phyloP scores from a whole-genome alignment of 768 basidiomycete species.

The Tulasnella sp. region DNA sequence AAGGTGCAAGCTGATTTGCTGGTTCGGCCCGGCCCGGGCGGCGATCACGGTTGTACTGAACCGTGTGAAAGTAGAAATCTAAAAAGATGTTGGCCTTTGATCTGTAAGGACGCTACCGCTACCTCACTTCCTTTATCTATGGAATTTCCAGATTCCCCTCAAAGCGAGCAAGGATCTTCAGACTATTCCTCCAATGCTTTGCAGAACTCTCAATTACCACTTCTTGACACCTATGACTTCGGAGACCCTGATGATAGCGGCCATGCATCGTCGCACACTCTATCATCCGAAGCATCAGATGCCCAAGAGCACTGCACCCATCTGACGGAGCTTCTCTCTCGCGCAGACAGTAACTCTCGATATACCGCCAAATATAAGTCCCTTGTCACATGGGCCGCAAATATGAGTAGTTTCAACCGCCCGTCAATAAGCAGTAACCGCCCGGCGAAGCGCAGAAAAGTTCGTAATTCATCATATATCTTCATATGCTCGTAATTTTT shows the following conservation, averaged over 20 bases:
- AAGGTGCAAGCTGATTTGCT: too few species aligned
- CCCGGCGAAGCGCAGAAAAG: conserved; percentile 53
- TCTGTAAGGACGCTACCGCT: too few species aligned
- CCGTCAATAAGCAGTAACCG: conserved; percentile 20
- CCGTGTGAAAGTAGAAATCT: too few species aligned
- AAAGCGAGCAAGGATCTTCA: background rate
- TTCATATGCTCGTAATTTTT: background rate
- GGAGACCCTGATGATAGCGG: conserved; percentile 1
- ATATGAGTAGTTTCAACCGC: background rate
- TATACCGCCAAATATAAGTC: conserved; percentile 1
- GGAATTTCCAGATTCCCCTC: too few species aligned
- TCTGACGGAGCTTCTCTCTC: conserved; percentile 1
- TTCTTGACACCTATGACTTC: background rate
- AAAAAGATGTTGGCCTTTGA: too few species aligned
- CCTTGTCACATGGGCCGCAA: conserved; percentile 11
- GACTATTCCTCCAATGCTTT: background rate
- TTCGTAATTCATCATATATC: conserved; percentile 23
- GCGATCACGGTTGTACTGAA: too few species aligned
- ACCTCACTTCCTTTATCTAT: too few species aligned
- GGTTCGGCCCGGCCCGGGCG: too few species aligned
- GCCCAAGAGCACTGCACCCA: conserved; percentile 1
- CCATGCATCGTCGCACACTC: conserved; percentile 4
- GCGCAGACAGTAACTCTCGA: background rate
- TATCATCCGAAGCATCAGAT: conserved; percentile 6
- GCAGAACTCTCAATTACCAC: background rate